A percentile compares a stretch with the other conserved stretches of the same genome.
Evolutionary conservation across 2,329 filamentous ascomycete species (phyloP).

Genomic region (Xylariales sp.): DNA sequence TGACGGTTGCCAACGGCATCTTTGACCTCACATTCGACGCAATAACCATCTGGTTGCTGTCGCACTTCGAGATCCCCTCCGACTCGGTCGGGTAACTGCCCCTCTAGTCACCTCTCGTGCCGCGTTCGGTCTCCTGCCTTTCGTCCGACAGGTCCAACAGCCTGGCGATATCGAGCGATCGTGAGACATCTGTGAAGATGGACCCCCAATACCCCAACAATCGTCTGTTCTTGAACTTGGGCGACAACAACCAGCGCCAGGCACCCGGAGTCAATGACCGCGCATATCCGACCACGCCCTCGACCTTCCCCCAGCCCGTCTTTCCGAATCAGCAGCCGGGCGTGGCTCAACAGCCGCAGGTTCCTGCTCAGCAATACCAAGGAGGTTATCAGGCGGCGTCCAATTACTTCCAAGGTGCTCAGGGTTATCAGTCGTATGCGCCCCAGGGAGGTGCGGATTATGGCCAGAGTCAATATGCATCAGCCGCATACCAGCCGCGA

Average conservation of each 20-base stretch:
- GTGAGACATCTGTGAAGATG: slow-evolving; percentile 4
- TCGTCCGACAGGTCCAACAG: no score
- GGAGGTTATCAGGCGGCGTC: slow-evolving; percentile 41
- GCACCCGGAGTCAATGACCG: slow-evolving; percentile 58
- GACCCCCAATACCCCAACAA: slow-evolving; percentile 50
- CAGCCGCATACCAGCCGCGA: slow-evolving; percentile 42
- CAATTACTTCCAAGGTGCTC: slow-evolving; percentile 60
- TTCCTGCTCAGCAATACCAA: slow-evolving; percentile 35
- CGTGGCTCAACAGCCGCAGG: slow-evolving; percentile 33
- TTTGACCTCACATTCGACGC: no score
- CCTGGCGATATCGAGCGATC: no score
- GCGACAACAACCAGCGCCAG: slow-evolving; percentile 61
- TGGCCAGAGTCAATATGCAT: slow-evolving; percentile 24
- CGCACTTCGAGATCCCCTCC: no score
- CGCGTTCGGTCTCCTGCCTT: no score
- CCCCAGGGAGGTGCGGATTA: slow-evolving; percentile 21
- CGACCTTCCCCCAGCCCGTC: slow-evolving; percentile 92
- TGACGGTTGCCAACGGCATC: no score
- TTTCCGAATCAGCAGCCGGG: slow-evolving; percentile 37
- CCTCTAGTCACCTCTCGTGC: no score
- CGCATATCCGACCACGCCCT: slow-evolving; percentile 82
- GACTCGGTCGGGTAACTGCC: no score
- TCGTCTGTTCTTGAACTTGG: slow-evolving; percentile 62
- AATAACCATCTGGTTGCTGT: no score
- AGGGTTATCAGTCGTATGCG: slow-evolving; percentile 45